These are phyloP conservation scores for Prunella vulgaris DNA, from an alignment of 257 asterid species.

Conservation along the genomic window DNA sequence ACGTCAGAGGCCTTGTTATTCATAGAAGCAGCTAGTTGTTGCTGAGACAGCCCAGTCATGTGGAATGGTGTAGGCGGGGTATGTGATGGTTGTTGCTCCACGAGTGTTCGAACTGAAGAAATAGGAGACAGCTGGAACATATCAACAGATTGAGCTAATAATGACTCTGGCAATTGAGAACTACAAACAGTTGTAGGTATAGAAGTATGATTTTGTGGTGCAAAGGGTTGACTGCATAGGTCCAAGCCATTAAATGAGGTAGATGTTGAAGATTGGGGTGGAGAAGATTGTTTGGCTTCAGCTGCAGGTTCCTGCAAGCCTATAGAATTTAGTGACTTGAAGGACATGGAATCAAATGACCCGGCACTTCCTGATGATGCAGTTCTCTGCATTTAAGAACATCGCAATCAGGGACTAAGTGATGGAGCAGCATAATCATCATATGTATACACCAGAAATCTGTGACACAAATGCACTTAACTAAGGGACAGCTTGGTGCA, in stretches of 20 bases:
- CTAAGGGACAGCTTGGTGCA: background rate
- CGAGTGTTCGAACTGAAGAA: constrained; percentile 33
- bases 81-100: constrained; percentile 34
- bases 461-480: background rate
- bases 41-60: constrained; percentile 34
- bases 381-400: constrained; percentile 26
- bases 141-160: constrained; percentile 34
- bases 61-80: constrained; percentile 31
- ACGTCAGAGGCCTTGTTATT: constrained; percentile 18
- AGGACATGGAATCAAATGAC: constrained; percentile 32
- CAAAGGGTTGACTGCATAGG: constrained; percentile 46
- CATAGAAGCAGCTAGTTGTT: constrained; percentile 34
- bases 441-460: background rate
- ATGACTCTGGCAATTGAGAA: constrained; percentile 39
- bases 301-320: constrained; percentile 26
- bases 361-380: constrained; percentile 26
- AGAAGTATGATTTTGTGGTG: constrained; percentile 32
- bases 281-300: constrained; percentile 38
- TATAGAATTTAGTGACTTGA: constrained; percentile 32
- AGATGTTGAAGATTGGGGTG: constrained; percentile 25
- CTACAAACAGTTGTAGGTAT: constrained; percentile 23
- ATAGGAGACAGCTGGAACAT: constrained; percentile 42
- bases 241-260: constrained; percentile 37
- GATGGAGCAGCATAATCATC: constrained; percentile 12
- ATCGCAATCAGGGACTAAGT: constrained; percentile 3